Evolutionary conservation across 257 asterid genomes (phyloP), one percentile per base, ranked within the genome.

Genomic region (Fraxinus pennsylvanica): DNA sequence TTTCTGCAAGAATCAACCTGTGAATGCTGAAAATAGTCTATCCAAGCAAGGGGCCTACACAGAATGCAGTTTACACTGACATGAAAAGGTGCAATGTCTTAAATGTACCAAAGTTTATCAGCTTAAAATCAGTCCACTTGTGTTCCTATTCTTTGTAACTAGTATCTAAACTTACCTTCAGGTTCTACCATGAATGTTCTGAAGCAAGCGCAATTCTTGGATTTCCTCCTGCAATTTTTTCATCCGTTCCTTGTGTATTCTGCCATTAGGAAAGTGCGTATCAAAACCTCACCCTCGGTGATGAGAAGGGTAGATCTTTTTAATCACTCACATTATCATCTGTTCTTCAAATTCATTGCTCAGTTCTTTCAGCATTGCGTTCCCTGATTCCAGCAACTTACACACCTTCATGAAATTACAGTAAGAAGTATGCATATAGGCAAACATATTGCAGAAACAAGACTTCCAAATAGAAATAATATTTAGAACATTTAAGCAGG

Each of bases 221-320:
- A 94, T 91, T 86, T 91, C 92, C 84, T 90, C 94, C 86, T 94
- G 97, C 96, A 97, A 94, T 78, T 91, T 92, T 29, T 89, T 92
- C 80, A 92, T 82, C 82, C 91, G 96, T 77, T 92, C 96, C 92
- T 92, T 90, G 87, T 92, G 96, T 66, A 91, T 81, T 80, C 99
- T 90, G 84, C 81, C 80, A 72, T 65, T 65, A 72, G 61, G 80
- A 32, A 75, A 75, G 76, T 78, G 78, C 63, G 78, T 50, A 32
- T 72, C 47, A 50, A 69, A 78, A 63, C 76, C 68, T 63, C 39
- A 41, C 67, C 74, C 78, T 68, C 50, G 63, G 75, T 69, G 66
- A 66, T 33, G 76, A 68, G 38, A 9, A 27, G 67, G 29, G 50
- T 1, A 13, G 45, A 65, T 85, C 67, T 35, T 47, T 73, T 41